Evolutionary conservation across 2,329 filamentous ascomycete species (phyloP).

Genomic region (Purpureocillium lavendulum): DNA sequence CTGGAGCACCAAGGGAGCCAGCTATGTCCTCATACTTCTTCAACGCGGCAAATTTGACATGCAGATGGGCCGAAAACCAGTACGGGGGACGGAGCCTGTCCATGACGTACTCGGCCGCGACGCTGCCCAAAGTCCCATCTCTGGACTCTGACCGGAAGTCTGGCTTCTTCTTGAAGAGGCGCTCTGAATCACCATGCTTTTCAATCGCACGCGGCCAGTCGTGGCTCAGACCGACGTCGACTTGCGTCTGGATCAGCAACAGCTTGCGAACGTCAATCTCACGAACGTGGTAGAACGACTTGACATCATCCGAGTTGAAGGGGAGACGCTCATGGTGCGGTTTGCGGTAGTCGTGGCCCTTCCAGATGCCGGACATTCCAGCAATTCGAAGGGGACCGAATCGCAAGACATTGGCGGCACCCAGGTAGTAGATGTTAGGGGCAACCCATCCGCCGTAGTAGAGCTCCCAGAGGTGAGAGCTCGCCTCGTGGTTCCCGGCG

Average conservation of each 20-base stretch:
- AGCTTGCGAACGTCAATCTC: constrained; percentile 89
- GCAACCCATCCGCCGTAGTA: constrained; percentile 97
- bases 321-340: constrained; percentile 80
- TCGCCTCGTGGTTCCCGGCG: constrained; percentile 91
- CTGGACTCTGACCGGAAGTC: constrained; percentile 69
- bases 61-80: constrained; percentile 93
- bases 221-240: constrained; percentile 87
- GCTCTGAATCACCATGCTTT: constrained; percentile 59
- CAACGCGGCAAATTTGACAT: constrained; percentile 74
- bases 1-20: background rate
- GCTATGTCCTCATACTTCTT: constrained; percentile 41
- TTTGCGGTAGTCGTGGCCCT: constrained; percentile 78
- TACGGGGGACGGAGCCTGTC: constrained; percentile 72
- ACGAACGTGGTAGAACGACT: constrained; percentile 80
- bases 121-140: constrained; percentile 68
- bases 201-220: constrained; percentile 90
- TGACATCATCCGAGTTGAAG: constrained; percentile 68
- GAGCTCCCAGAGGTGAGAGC: constrained; percentile 81
- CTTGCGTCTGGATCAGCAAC: constrained; percentile 72
- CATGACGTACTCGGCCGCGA: constrained; percentile 72
- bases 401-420: constrained; percentile 80
- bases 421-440: constrained; percentile 94
- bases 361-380: constrained; percentile 91
- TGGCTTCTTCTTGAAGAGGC: constrained; percentile 65
- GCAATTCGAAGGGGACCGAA: constrained; percentile 81